phyloP scores from a whole-genome alignment of 371 early-diverging fungal genomes.

The Funneliformis caledonium region DNA sequence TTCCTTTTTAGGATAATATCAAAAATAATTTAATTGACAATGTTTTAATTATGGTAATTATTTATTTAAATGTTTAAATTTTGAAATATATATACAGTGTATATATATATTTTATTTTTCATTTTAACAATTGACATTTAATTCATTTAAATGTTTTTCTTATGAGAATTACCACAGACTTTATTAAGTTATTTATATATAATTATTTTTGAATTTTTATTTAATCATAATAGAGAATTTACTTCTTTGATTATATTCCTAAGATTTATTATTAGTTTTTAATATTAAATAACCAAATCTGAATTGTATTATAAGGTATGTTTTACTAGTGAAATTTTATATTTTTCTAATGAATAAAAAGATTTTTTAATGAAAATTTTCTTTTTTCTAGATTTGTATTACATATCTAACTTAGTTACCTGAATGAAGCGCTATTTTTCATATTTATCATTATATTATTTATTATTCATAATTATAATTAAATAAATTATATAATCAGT shows the following conservation, averaged over 20 bases:
- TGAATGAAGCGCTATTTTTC: not conserved
- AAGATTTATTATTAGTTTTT: too few relatives aligned
- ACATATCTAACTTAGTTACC: not conserved
- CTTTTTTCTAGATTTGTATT: not conserved
- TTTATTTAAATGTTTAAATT: not conserved
- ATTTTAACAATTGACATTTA: not conserved
- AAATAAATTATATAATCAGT: too few relatives aligned
- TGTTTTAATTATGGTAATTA: slow-evolving; percentile 65
- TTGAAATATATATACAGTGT: not conserved
- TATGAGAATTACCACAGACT: not conserved
- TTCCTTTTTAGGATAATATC: slow-evolving; percentile 60
- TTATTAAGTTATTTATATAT: not conserved
- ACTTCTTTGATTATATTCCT: too few relatives aligned
- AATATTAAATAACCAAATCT: too few relatives aligned
- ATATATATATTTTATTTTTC: not conserved
- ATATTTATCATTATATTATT: too few relatives aligned
- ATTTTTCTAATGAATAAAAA: too few relatives aligned
- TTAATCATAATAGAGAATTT: too few relatives aligned
- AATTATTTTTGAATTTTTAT: too few relatives aligned
- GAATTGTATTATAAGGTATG: too few relatives aligned
- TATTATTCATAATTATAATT: too few relatives aligned
- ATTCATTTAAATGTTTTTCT: not conserved
- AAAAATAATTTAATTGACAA: slow-evolving; percentile 85
- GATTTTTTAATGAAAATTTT: too few relatives aligned
- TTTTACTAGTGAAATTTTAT: too few relatives aligned